Evolutionary conservation across 129 eudicot genomes (phyloP).

Genomic region (Saussurea involucrata): DNA sequence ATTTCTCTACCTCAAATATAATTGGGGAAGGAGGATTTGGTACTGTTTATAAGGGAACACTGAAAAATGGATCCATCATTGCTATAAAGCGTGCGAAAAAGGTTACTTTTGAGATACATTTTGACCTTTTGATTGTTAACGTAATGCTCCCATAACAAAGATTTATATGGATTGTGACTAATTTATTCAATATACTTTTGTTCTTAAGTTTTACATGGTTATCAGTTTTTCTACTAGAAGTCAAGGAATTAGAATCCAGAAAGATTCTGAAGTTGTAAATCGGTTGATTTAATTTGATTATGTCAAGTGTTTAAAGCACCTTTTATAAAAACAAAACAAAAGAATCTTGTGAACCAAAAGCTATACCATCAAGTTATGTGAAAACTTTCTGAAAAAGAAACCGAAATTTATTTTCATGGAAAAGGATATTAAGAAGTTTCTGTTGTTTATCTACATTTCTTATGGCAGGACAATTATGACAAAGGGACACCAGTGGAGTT

Average conservation of each 20-base stretch:
- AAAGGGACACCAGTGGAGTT: slow-evolving; percentile 46
- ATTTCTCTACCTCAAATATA: slow-evolving; percentile 53
- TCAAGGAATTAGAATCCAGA: background rate
- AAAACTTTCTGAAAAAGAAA: background rate
- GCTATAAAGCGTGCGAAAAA: slow-evolving; percentile 79
- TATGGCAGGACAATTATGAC: slow-evolving; percentile 46
- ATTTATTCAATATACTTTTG: background rate
- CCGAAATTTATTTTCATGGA: background rate
- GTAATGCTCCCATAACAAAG: background rate
- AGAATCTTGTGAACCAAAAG: background rate
- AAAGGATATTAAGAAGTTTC: background rate
- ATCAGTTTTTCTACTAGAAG: background rate
- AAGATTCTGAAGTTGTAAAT: too few species aligned
- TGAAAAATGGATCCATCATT: slow-evolving; percentile 58
- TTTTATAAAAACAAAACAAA: background rate
- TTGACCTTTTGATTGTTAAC: background rate
- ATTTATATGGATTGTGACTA: background rate
- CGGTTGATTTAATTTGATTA: too few species aligned
- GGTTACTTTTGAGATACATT: slow-evolving; percentile 25
- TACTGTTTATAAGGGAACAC: slow-evolving; percentile 60
- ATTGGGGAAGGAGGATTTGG: slow-evolving; percentile 90
- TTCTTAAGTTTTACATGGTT: background rate
- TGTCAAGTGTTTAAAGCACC: background rate
- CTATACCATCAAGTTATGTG: background rate
- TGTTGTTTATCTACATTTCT: slow-evolving; percentile 7